Percentiles rank a stretch among this genome's conserved stretches.
These are phyloP conservation scores for Royoungia palumana DNA, from an alignment of 768 basidiomycete species.

Conservation along the genomic window DNA sequence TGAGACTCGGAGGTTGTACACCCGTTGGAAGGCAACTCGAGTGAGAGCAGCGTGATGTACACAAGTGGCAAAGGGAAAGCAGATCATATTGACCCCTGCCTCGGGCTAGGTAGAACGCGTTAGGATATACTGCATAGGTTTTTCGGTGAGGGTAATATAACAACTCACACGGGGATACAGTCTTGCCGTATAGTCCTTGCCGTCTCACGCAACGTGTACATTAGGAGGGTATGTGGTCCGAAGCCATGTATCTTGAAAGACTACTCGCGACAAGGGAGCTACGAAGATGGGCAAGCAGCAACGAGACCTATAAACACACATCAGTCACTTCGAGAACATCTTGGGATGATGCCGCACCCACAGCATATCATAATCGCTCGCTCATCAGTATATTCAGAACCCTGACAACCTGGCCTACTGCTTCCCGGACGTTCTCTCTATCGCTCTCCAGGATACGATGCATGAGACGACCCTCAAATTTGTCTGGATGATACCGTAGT, in stretches of 20 bases:
- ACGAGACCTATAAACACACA: background rate
- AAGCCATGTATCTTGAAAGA: too few species aligned
- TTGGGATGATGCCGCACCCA: background rate
- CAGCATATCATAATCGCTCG: conserved; percentile 10
- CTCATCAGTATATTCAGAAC: conserved; percentile 56
- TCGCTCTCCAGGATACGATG: conserved; percentile 46
- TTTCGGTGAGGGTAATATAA: too few species aligned
- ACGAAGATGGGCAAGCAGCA: background rate
- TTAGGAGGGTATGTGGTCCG: too few species aligned
- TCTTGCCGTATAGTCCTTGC: background rate
- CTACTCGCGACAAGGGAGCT: background rate
- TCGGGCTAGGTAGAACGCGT: too few species aligned
- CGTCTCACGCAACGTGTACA: too few species aligned
- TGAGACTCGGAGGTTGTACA: too few species aligned
- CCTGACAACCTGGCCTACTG: conserved; percentile 60
- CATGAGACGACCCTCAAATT: conserved; percentile 75
- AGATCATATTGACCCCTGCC: too few species aligned
- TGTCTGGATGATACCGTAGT: conserved; percentile 77
- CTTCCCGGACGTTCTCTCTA: conserved; percentile 50
- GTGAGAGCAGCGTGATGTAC: too few species aligned
- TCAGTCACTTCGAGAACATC: background rate
- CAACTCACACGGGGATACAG: background rate
- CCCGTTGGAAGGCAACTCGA: too few species aligned
- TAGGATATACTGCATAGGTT: too few species aligned
- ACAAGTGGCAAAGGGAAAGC: too few species aligned